Evolutionary conservation across 805 yeast genomes (phyloP), one percentile per base, ranked within the genome.

Genomic region (Metschnikowia santaceciliae): DNA sequence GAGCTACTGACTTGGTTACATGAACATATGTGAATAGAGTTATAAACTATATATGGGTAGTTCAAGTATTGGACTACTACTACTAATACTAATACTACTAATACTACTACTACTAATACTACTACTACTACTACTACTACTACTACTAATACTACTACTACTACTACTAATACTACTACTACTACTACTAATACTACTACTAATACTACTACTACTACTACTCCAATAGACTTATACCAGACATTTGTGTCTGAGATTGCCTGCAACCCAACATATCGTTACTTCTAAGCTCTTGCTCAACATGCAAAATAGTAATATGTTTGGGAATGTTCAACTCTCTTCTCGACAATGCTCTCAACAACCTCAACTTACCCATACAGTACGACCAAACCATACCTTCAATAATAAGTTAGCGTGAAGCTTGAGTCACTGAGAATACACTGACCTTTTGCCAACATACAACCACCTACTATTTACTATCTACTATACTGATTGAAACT

Each of bases 351-450:
- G 99, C 99, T 59, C 89, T 80, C 65, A 94, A 75, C 48, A 94
- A 73, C 0, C 98, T 94, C 41, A 97, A 91, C 69, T 94, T 94
- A 84, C 99, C 99, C 59, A 94, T 91, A 92, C 99, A 99, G 75
- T 94, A 99, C 99, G 42, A 94, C 97, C 48, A 94, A 74, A 82
- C 99, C 99, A 61, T 94, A 94, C 67, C 98, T 82, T 68, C 87
- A 90, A 49, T 98, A 98, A 66, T 85, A 85, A 30, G 96, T 84
- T 56, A 94, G 78, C 0, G 96, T 84, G 57, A 94, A 80, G 22
- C 90, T 79, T 26, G 98, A 86, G 67, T 91, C 95, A 41, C 92
- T 83, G 56, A 94, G 77, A 49, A 94, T 91, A 71, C 99, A 82
- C 69, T 88, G 86, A 55, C 97, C 98, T 52, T 26, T 88, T 94